These are phyloP conservation scores for Phragmites australis DNA, from an alignment of 176 grass and related monocot species.

Conservation along the genomic window DNA sequence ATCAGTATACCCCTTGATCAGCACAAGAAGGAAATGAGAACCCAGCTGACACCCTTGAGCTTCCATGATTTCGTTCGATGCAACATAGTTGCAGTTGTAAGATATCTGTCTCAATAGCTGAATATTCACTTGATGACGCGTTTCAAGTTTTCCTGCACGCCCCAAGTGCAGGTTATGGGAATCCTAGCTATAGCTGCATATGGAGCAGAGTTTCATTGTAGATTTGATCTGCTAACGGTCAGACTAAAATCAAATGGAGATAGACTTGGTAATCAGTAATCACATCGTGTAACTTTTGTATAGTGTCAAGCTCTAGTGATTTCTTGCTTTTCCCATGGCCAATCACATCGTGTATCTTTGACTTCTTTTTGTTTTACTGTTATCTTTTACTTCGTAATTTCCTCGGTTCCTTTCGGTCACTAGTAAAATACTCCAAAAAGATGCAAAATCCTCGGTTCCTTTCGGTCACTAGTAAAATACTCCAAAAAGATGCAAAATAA, in stretches of 20 bases:
- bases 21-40: constrained; percentile 46
- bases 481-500: neutral
- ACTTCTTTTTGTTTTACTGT: neutral
- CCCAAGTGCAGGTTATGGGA: constrained; percentile 5
- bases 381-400: neutral
- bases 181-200: constrained; percentile 13
- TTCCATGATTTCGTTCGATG: neutral
- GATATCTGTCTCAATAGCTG: constrained; percentile 21
- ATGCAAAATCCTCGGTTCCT: too few species aligned
- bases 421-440: neutral
- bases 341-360: neutral
- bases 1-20: constrained; percentile 40
- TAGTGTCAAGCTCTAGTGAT: constrained; percentile 16
- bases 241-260: neutral
- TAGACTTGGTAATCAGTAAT: constrained; percentile 24
- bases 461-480: neutral
- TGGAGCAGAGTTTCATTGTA: neutral
- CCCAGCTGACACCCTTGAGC: neutral
- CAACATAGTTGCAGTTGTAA: constrained; percentile 33
- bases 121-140: neutral
- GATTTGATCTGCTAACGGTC: constrained; percentile 14
- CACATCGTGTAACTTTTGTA: constrained; percentile 41
- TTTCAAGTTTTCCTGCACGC: neutral
- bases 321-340: neutral
- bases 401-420: neutral